These are phyloP conservation scores for Candida maris DNA, from an alignment of 805 yeast species.

Conservation along the genomic window DNA sequence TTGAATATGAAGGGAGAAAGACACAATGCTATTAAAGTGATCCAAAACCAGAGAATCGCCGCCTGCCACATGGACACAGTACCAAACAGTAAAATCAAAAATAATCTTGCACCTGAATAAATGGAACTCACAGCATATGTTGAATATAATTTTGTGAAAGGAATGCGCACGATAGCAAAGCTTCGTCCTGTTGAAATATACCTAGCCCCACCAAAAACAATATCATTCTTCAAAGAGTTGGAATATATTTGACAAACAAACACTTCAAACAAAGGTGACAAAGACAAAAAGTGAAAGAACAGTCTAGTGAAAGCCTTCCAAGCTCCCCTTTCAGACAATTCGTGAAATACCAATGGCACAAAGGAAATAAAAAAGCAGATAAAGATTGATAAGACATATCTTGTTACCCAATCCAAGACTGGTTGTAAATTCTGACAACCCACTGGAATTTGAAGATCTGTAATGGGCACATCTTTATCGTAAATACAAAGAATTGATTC, in stretches of 20 bases:
- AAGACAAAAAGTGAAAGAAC: conserved; percentile 68
- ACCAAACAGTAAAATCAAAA: conserved; percentile 70
- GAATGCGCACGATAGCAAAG: conserved; percentile 78
- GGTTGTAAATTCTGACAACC: conserved; percentile 88
- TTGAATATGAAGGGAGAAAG: conserved; percentile 51
- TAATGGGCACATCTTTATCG: conserved; percentile 62
- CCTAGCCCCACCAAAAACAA: conserved; percentile 87
- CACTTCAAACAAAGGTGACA: conserved; percentile 91
- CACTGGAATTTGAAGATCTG: conserved; percentile 67
- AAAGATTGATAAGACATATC: conserved; percentile 84
- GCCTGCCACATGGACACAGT: conserved; percentile 80
- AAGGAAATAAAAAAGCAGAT: conserved; percentile 92
- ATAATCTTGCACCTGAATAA: conserved; percentile 69
- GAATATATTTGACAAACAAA: conserved; percentile 94
- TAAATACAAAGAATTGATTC: conserved; percentile 70
- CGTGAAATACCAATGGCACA: conserved; percentile 83
- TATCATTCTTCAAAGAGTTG: conserved; percentile 65
- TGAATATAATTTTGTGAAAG: conserved; percentile 69
- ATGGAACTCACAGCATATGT: conserved; percentile 74
- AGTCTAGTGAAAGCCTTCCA: conserved; percentile 71
- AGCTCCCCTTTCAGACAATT: conserved; percentile 79
- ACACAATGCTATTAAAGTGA: conserved; percentile 43
- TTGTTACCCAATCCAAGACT: conserved; percentile 83
- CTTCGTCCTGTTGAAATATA: conserved; percentile 94
- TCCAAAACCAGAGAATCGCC: conserved; percentile 58